phyloP scores from a whole-genome alignment of 2,329 filamentous ascomycete species.

The Aspergillus carbonarius region DNA sequence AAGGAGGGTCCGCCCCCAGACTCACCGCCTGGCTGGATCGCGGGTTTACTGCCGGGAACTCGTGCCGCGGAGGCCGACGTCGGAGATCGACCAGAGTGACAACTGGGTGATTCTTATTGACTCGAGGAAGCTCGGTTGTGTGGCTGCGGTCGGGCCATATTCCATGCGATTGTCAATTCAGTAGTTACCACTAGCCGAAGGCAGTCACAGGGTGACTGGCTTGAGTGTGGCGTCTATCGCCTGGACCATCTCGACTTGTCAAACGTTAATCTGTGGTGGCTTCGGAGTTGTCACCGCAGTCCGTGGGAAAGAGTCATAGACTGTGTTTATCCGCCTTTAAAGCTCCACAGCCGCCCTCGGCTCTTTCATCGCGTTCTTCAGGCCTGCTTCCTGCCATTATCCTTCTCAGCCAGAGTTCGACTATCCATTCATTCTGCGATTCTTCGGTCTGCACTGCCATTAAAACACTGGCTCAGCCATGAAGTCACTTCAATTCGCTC shows the following conservation, averaged over 20 bases:
- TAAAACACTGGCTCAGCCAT: slow-evolving; percentile 20
- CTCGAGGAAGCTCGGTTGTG: background rate
- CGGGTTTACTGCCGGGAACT: slow-evolving; percentile 1
- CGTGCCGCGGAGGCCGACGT: slow-evolving; percentile 3
- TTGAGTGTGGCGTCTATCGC: background rate
- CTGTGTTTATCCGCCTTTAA: slow-evolving; percentile 13
- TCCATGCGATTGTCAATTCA: too few species aligned
- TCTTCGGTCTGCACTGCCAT: background rate
- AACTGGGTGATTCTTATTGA: background rate
- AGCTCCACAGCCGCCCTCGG: slow-evolving; percentile 12
- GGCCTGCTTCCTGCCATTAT: background rate
- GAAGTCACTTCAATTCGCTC: slow-evolving; percentile 38
- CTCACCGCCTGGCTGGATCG: slow-evolving; percentile 3
- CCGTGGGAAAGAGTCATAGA: slow-evolving; percentile 27
- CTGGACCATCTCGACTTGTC: background rate
- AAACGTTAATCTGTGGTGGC: slow-evolving; percentile 5
- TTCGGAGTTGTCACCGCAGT: slow-evolving; percentile 30
- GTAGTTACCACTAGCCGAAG: too few species aligned
- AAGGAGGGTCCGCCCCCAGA: background rate
- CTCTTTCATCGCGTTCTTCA: background rate
- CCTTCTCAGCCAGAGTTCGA: background rate
- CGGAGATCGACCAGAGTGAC: background rate
- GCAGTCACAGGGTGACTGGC: background rate
- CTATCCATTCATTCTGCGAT: background rate
- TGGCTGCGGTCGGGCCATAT: background rate